These are phyloP conservation scores for Cadophora sp. DNA, from an alignment of 2,329 filamentous ascomycete genomes.

Conservation along the genomic window DNA sequence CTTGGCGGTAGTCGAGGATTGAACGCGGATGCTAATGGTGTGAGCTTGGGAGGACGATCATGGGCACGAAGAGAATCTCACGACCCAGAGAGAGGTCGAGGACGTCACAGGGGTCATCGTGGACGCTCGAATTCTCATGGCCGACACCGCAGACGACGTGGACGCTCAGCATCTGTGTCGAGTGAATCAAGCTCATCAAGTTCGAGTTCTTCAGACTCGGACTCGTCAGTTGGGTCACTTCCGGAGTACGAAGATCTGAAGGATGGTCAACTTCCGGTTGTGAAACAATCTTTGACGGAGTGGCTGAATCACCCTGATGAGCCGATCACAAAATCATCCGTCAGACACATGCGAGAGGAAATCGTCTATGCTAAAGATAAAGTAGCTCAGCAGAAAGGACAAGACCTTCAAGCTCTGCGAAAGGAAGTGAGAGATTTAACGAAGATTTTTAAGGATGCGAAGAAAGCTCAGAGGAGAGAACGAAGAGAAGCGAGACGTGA, in stretches of 20 bases:
- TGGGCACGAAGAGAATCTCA: conserved; percentile 29
- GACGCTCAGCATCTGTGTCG: conserved; percentile 31
- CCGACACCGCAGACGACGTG: conserved; percentile 21
- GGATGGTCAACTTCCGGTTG: conserved; percentile 55
- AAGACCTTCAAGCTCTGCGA: conserved; percentile 49
- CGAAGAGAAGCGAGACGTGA: conserved; percentile 38
- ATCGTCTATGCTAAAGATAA: conserved; percentile 50
- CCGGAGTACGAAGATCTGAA: conserved; percentile 59
- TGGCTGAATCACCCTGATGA: conserved; percentile 60
- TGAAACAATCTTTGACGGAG: conserved; percentile 51
- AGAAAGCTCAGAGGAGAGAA: conserved; percentile 46
- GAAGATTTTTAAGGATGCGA: conserved; percentile 51
- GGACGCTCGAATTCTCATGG: conserved; percentile 23
- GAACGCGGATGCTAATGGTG: conserved; percentile 33
- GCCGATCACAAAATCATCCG: conserved; percentile 53
- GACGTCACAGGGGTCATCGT: conserved; percentile 30
- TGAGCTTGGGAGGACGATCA: conserved; percentile 32
- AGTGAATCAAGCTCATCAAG: conserved; percentile 45
- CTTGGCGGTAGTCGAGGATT: conserved; percentile 36
- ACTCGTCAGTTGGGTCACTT: conserved; percentile 57
- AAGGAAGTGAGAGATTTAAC: conserved; percentile 54
- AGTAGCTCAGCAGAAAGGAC: conserved; percentile 19
- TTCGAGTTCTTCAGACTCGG: conserved; percentile 44
- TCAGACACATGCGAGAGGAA: conserved; percentile 51
- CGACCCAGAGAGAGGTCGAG: conserved; percentile 20